Evolutionary conservation across 1,284 basidiomycete species (phyloP), one percentile per base, ranked within the genome.

Genomic region (Ceratorhiza oryzae-sativae): DNA sequence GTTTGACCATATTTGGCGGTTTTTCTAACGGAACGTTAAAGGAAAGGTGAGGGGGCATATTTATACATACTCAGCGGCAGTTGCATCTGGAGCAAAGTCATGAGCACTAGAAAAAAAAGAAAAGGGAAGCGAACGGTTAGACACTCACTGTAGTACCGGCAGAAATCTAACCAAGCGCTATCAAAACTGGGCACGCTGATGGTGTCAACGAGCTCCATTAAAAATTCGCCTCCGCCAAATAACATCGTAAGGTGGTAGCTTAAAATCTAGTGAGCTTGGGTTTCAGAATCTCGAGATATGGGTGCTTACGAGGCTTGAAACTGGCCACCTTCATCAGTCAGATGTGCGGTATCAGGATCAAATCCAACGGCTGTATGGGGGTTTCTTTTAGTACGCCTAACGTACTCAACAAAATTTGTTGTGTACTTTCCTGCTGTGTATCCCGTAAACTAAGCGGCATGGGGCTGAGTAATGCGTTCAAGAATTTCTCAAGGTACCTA

Each of bases 161-260:
- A 83, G 73, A 83, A 83, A 73, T 83, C 82, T 10, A 84, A 27
- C 82, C 82, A 84, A 9, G 81, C 81, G 27, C 79, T 79, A 71
- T 83, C 82, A 74, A 84, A 84, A 30, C 77, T 79, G 0, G 82
- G 81, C 58, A 81, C 81, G 61, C 77, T 81, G 45, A 82, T 79
- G 3, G 82, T 71, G 32, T 82, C 81, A 78, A 83, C 80, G 18
- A 79, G 78, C 68, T 84, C 83, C 81, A 83, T 83, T 30, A 83
- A 73, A 60, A 84, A 80, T 72, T 83, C 83, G n/a, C 81, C 82
- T 4, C 81, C 82, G n/a, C 82, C 83, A 70, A 83, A 83, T 0
- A 83, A 74, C 81, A 83, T 82, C 30, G 79, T 80, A 20, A 83
- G 75, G 72, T 82, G 80, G 65, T 83, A 82, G 0, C 81, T 82